Base-by-base conservation (phyloP, 2,329 filamentous ascomycete genomes). In the Hypoxylon sp. region DNA sequence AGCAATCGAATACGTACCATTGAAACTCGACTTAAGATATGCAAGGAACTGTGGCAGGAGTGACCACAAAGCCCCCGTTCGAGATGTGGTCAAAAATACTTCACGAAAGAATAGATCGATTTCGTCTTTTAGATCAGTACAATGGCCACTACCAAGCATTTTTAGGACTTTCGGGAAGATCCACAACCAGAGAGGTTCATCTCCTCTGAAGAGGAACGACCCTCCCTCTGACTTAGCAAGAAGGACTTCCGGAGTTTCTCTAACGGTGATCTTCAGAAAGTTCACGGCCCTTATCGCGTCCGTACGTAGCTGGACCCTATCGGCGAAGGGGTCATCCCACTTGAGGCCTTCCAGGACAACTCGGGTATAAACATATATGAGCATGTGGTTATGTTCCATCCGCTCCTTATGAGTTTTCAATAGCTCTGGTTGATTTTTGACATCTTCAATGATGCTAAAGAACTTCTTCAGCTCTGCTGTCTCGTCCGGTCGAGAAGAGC, bases 321-420 rank as follows among this genome's bases (percentile, higher is more conserved):
- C 82, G 65, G 88, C 84, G 76, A 94, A 92, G 2, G 89, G 89
- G 73, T 94, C 88, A 73, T 93, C 88, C 75, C 88, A 85, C 70
- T 86, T 85, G 51, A 92, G 84, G 48, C 85, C 86, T 72, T 94
- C 92, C 11, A 98, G 83, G 21, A 93, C 92, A 64, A 93, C 92
- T 76, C 92, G 91, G 54, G 91, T 86, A 73, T 96, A 92, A 69
- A 97, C 92, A 75, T 92, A 94, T 57, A 97, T 90, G 54, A 98
- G 87, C 80, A 94, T 92, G 74, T 94, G 91, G 73, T 97, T 95
- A 77, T 97, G 90, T 55, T 90, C 87, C 48, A 92, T 81, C 71
- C 92, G 90, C 48, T 92, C 89, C 69, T 91, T 87, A 1, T 84
- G 76, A 11, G 88, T 86, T 32, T 89, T 88, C 27, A 95, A 85